Evolutionary conservation across 441 rosid genomes (phyloP).

Genomic region (Populus hybrid): DNA sequence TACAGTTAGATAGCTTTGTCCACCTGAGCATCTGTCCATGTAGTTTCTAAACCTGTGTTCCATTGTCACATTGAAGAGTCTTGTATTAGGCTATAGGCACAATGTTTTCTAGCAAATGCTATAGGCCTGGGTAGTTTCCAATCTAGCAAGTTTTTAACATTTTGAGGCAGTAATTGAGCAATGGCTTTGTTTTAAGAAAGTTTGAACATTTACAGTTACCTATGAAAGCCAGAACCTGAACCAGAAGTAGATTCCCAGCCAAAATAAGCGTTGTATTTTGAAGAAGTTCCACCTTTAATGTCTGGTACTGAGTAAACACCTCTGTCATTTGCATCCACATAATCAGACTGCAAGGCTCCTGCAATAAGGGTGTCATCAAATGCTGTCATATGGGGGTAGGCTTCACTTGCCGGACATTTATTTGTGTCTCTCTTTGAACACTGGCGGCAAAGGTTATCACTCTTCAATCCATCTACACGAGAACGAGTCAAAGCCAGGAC

Average conservation of each 20-base stretch:
- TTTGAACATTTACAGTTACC: conserved; percentile 19
- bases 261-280: conserved; percentile 37
- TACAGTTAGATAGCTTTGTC: conserved; percentile 36
- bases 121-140: neutral
- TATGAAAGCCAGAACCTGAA: conserved; percentile 47
- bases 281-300: conserved; percentile 34
- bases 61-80: conserved; percentile 1
- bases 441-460: conserved; percentile 39
- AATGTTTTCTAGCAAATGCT: neutral
- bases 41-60: conserved; percentile 46
- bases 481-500: neutral
- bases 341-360: conserved; percentile 43
- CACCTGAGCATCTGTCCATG: conserved; percentile 47
- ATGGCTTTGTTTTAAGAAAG: neutral
- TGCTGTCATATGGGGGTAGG: conserved; percentile 49
- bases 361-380: conserved; percentile 37
- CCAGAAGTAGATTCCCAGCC: conserved; percentile 58
- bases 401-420: conserved; percentile 42
- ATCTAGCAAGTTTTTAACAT: neutral
- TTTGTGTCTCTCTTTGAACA: conserved; percentile 31
- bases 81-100: neutral
- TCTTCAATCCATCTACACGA: conserved; percentile 16
- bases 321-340: conserved; percentile 29
- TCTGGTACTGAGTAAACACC: conserved; percentile 42
- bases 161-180: neutral